These are phyloP conservation scores for Euptelea pleiosperma DNA, from an alignment of 164 flowering plant genomes.

Conservation along the genomic window DNA sequence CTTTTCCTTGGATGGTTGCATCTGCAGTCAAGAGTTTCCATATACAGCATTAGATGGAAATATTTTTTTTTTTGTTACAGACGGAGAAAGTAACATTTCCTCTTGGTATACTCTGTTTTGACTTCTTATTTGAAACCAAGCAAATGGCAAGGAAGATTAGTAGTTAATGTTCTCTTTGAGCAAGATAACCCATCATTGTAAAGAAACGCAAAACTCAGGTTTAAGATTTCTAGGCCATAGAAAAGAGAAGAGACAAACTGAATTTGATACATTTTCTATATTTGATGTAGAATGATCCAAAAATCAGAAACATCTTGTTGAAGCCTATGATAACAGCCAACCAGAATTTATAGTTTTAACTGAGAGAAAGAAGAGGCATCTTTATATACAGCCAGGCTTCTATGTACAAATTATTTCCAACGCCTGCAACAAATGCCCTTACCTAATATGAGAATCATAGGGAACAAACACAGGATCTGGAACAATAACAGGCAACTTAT, in stretches of 20 bases:
- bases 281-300: constrained; percentile 4
- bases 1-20: too few relatives aligned
- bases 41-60: too few relatives aligned
- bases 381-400: constrained; percentile 12
- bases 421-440: constrained; percentile 11
- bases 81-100: too few relatives aligned
- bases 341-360: constrained; percentile 16
- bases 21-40: too few relatives aligned
- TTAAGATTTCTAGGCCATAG: background rate
- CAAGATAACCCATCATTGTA: too few relatives aligned
- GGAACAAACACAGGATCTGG: constrained; percentile 50
- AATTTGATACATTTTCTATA: background rate
- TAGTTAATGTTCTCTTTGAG: too few relatives aligned
- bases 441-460: constrained; percentile 46
- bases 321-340: constrained; percentile 9
- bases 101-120: too few relatives aligned
- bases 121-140: too few relatives aligned
- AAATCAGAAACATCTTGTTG: constrained; percentile 4
- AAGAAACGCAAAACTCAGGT: too few relatives aligned
- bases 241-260: background rate
- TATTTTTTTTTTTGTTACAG: too few relatives aligned
- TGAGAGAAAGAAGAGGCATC: background rate
- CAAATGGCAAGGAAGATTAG: too few relatives aligned
- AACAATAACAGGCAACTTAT: constrained; percentile 66
- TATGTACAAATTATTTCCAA: background rate